These are phyloP conservation scores for Platismatia glauca DNA, from an alignment of 495 filamentous ascomycete genomes.

Conservation along the genomic window DNA sequence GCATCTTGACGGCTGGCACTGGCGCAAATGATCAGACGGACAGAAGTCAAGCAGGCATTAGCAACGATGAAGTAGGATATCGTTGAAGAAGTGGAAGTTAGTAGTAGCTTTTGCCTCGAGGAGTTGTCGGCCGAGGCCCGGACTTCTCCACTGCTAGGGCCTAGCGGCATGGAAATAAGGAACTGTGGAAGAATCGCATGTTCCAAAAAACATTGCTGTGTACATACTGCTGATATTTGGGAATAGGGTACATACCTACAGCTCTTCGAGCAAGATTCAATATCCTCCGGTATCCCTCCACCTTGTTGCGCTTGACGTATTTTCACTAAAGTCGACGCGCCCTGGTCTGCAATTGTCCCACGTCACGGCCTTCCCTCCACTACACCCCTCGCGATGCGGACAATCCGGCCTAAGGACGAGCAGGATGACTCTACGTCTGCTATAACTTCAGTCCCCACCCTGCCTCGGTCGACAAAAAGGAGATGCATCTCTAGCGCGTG, in stretches of 20 bases:
- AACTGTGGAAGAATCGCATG: background rate
- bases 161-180: background rate
- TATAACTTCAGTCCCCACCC: background rate
- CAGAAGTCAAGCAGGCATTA: background rate
- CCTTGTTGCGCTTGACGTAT: background rate
- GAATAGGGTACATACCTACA: too few species aligned
- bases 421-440: background rate
- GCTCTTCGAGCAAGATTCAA: background rate
- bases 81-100: background rate
- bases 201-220: background rate
- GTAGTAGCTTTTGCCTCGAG: background rate
- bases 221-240: too few species aligned
- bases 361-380: background rate
- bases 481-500: constrained; percentile 45
- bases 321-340: background rate
- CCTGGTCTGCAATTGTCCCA: background rate
- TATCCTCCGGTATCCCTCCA: background rate
- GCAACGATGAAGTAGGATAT: background rate
- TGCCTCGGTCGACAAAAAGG: constrained; percentile 27
- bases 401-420: constrained; percentile 19
- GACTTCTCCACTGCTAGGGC: background rate
- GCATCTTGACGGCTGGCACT: background rate
- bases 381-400: constrained; percentile 9
- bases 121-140: background rate
- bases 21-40: background rate